A percentile compares a stretch with the other conserved stretches of the same genome.
These are phyloP conservation scores for Kockovaella imperatae DNA, from an alignment of 768 basidiomycete genomes.

Conservation along the genomic window DNA sequence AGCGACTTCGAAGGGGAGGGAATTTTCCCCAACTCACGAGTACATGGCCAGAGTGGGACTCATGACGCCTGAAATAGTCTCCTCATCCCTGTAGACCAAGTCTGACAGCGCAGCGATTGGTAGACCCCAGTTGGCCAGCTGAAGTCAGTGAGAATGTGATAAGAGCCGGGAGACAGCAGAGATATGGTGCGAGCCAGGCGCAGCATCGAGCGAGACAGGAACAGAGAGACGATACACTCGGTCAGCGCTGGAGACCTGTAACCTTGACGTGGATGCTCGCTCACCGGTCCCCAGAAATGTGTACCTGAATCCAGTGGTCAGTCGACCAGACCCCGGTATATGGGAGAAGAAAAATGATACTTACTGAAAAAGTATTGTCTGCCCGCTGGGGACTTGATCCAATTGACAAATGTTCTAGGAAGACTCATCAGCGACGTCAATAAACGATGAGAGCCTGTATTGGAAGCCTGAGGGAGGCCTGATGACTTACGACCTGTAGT, in stretches of 20 bases:
- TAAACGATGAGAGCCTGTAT: no score
- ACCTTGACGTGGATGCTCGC: no score
- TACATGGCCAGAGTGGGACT: constrained; percentile 80
- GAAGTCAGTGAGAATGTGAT: not conserved
- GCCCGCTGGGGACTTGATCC: constrained; percentile 85
- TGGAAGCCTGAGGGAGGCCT: no score
- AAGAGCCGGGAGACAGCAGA: constrained; percentile 3
- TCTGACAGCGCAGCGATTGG: constrained; percentile 89
- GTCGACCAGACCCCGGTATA: not conserved
- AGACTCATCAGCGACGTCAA: not conserved
- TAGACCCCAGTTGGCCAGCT: constrained; percentile 98
- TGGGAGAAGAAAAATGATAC: constrained; percentile 46
- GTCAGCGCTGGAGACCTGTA: no score
- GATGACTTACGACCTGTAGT: no score
- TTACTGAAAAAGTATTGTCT: constrained; percentile 90
- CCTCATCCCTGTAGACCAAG: constrained; percentile 77
- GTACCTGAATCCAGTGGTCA: constrained; percentile 59
- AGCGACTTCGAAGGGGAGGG: not conserved
- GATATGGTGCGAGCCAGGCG: not conserved
- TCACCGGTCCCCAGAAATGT: constrained; percentile 95
- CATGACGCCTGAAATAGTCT: constrained; percentile 95
- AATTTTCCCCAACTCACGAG: constrained; percentile 60
- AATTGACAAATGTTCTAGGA: constrained; percentile 61
- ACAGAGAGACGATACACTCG: no score
- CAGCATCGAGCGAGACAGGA: not conserved